Evolutionary conservation across 2,329 filamentous ascomycete species (phyloP), one percentile per base, ranked within the genome.

Genomic region (Sporothrix inflata): DNA sequence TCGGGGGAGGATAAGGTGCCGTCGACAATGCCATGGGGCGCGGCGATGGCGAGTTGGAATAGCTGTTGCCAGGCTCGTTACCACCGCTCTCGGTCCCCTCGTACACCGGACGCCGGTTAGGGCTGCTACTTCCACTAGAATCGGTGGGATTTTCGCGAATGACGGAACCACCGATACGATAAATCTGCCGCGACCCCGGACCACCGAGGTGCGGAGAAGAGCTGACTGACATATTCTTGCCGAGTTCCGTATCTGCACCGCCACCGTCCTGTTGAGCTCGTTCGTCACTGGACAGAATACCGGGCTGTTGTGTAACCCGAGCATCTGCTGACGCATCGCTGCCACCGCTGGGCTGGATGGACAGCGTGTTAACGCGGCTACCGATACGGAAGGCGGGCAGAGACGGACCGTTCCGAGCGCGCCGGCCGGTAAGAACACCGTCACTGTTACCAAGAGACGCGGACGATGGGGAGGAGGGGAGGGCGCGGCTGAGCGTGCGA

Each of bases 401-500:
- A 4, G 67, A n/a, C 0, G 74, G 73, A 3, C 77, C 78, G 4
- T 57, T 38, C 6, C 69, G 69, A 4, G 21, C 14, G 9, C 30
- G 68, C 3, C 67, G 57, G 3, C 57, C 45, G 7, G 30, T 6
- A 7, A 72, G n/a, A 3, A 27, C 24, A 19, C 60, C 67, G 47
- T 60, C 68, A 3, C 21, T 49, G 47, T 49, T 65, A 3, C 60
- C 49, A 38, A 38, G 16, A 14, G 72, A 73, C 51, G 30, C 63
- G 1, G 68, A 53, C 19, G 71, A 72, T 14, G 63, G 24, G 27
- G 74, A 40, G 27, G 71, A 57, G 0, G 74, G 73, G 21, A 77
- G 65, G 34, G 83, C 85, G 40, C 82, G 82, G 6, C 88, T 90
- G 24, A 93, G 79, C 0, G 89, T 92, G 34, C 89, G 83, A 0